Evolutionary conservation across 257 asterid species (phyloP).

Genomic region (Euphrasia confusa): DNA sequence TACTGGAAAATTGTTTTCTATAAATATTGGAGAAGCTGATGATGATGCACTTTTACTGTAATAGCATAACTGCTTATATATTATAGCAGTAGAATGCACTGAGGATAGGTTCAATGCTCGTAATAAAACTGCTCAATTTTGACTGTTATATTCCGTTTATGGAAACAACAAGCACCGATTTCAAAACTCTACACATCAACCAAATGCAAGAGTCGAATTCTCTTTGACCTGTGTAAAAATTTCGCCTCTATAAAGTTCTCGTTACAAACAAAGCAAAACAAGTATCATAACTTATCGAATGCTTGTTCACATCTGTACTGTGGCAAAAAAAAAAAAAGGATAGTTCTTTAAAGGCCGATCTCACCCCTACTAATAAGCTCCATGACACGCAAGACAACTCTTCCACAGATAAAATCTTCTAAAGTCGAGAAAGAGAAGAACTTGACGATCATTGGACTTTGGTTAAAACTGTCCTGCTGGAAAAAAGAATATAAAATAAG

Average conservation of each 20-base stretch:
- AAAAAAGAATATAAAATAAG: not conserved
- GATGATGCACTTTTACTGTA: no score
- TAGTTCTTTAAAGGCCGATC: conserved; percentile 8
- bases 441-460: not conserved
- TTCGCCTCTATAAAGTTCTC: not conserved
- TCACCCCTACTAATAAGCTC: not conserved
- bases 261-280: not conserved
- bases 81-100: no score
- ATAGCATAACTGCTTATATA: no score
- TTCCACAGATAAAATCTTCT: not conserved
- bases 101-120: no score
- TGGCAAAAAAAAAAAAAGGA: not conserved
- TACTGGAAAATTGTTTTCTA: no score
- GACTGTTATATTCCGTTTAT: no score
- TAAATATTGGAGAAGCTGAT: no score
- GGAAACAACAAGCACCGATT: no score
- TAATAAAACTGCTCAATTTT: no score
- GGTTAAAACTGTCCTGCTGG: conserved; percentile 19
- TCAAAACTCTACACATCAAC: no score
- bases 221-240: no score
- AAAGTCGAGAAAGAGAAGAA: conserved; percentile 7
- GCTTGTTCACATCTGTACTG: not conserved
- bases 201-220: no score
- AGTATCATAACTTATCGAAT: not conserved
- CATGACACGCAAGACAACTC: conserved; percentile 7